Base-by-base conservation (phyloP, 192 early-diverging fungal species). In the Coemansia sp. region DNA sequence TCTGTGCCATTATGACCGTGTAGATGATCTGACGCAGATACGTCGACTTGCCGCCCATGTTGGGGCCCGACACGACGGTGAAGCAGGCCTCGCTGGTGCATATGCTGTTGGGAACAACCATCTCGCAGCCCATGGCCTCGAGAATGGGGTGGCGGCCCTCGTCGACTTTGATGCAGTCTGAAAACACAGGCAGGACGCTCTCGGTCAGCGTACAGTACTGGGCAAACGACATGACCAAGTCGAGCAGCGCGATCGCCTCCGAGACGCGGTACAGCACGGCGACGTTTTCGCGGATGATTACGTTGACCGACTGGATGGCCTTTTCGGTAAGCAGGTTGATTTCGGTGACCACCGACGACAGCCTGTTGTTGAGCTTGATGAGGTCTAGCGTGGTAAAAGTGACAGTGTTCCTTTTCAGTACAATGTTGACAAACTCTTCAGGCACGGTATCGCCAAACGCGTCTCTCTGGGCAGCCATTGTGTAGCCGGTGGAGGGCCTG, bases 11-110 rank as follows among this genome's bases (percentile, higher is more conserved):
- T 22, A 95, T 81, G 3, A 53, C 73, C 19, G 91, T 55, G 5
- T 93, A 75, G 1, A 87, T 86, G 24, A 91, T 82, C 58, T 91
- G 91, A 1, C 84, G 78, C 28, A 97, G 47, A 62, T 91, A 94
- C 5, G 91, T 92, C 10, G 85, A 84, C 60, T 94, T 93, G 18
- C 92, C 92, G 27, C 86, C 85, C 93, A 92, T 94, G 57, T 97
- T 97, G 6, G 92, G 88, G 0, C 94, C 94, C 9, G 88, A 91
- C 5, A 95, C 83, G 11, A 93, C 67, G 25, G 88, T 91, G 51
- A 94, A 80, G 14, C 78, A 82, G 0, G 68, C 70, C 4, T 60
- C 58, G 13, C 64, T 58, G 5, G 86, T 83, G 46, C 69, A 82
- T 7, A 80, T 66, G 49, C 89, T 86, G 51, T 96, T 96, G 7